Conservation (phyloP, 2,329 filamentous ascomycete genomes). For the Lecanosticta acicola region DNA sequence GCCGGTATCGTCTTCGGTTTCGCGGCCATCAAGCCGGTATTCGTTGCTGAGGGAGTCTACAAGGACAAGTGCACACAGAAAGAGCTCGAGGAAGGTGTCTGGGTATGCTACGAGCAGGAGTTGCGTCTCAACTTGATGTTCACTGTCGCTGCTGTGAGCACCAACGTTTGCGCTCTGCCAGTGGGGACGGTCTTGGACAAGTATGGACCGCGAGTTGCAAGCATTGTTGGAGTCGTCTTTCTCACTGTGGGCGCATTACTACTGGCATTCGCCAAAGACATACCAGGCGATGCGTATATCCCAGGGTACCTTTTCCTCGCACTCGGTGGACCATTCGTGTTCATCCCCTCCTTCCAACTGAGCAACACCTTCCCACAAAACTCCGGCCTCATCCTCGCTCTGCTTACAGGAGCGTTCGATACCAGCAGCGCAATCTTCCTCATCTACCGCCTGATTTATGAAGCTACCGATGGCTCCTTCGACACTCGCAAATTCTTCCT, state of each 20-base stretch:
- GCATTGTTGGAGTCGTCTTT: slow-evolving; percentile 63
- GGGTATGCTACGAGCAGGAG: slow-evolving; percentile 55
- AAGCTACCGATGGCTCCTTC: slow-evolving; percentile 39
- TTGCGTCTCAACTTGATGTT: slow-evolving; percentile 80
- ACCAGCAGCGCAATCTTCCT: slow-evolving; percentile 47
- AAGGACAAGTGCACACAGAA: slow-evolving; percentile 55
- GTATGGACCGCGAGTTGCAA: slow-evolving; percentile 71
- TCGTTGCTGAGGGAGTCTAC: slow-evolving; percentile 69
- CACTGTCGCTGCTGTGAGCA: slow-evolving; percentile 79
- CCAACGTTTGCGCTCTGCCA: slow-evolving; percentile 79
- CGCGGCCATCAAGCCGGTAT: slow-evolving; percentile 74
- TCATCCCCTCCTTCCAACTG: slow-evolving; percentile 48
- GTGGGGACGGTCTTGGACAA: slow-evolving; percentile 80
- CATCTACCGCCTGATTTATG: slow-evolving; percentile 43
- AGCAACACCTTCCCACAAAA: slow-evolving; percentile 48
- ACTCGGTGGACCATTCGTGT: slow-evolving; percentile 47
- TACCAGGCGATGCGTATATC: slow-evolving; percentile 59
- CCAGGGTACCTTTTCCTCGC: slow-evolving; percentile 47
- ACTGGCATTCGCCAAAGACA: slow-evolving; percentile 61
- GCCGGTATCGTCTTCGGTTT: slow-evolving; percentile 80
- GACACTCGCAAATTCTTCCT: slow-evolving; percentile 46
- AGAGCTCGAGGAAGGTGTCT: slow-evolving; percentile 45
- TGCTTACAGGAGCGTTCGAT: slow-evolving; percentile 49
- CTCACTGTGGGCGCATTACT: slow-evolving; percentile 65
- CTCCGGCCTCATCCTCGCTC: slow-evolving; percentile 45